Evolutionary conservation across 441 rosid species (phyloP).

Genomic region (Rhodomyrtus psidioides): DNA sequence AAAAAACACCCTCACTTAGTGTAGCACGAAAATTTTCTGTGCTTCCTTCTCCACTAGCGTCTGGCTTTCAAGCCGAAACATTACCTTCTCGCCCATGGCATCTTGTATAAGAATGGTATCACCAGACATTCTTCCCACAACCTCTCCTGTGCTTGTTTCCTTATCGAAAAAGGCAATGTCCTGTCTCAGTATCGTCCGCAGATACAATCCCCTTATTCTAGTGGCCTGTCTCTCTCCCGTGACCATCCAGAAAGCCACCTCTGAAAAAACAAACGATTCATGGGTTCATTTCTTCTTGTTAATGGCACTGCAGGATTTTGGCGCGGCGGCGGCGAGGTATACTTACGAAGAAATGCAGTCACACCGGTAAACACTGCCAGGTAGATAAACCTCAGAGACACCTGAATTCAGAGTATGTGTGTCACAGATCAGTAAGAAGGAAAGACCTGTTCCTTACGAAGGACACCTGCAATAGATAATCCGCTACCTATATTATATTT

Average conservation of each 20-base stretch:
- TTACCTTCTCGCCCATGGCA: conserved; percentile 12
- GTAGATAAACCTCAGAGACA: conserved; percentile 1
- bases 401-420: not conserved
- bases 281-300: not conserved
- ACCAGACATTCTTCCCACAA: conserved; percentile 12
- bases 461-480: not conserved
- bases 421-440: not conserved
- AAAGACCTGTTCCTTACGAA: not conserved
- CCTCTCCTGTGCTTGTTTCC: conserved; percentile 12
- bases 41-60: not conserved
- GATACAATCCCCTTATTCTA: conserved; percentile 10
- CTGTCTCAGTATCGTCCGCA: conserved; percentile 7
- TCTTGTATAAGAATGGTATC: conserved; percentile 15
- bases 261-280: not conserved
- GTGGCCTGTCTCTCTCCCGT: conserved; percentile 12
- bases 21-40: not conserved
- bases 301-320: not conserved
- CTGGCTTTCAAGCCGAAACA: not conserved
- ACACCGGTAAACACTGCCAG: not conserved
- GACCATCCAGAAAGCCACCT: conserved; percentile 15
- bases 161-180: conserved; percentile 14
- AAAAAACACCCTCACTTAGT: not conserved
- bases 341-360: conserved; percentile 12
- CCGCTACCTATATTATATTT: not conserved
- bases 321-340: not conserved